Percentiles rank a stretch among this genome's conserved stretches.
Conservation (phyloP, 495 filamentous ascomycete genomes). For the Lepraria neglecta region DNA sequence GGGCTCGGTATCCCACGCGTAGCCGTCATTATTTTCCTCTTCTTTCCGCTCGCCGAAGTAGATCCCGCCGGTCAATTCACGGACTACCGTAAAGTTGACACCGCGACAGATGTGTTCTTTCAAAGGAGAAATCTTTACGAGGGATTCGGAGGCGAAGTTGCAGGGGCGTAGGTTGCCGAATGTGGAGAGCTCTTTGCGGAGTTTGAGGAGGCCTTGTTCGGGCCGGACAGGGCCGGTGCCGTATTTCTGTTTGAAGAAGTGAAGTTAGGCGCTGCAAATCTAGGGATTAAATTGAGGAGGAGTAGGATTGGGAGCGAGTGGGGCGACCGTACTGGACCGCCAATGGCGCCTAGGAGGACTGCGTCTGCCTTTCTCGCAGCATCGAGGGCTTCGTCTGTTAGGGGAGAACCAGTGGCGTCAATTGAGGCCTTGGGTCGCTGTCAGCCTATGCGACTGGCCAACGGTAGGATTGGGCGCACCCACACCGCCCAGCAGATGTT, state of each 20-base stretch:
- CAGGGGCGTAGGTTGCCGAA: conserved; percentile 98
- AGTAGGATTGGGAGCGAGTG: conserved; percentile 8
- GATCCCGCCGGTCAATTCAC: conserved; percentile 90
- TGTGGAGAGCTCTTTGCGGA: conserved; percentile 89
- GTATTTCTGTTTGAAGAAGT: conserved; percentile 83
- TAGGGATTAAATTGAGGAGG: too few relatives aligned
- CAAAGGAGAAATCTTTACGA: conserved; percentile 82
- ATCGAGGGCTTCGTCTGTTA: conserved; percentile 77
- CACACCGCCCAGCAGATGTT: conserved; percentile 91
- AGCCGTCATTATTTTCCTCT: conserved; percentile 66
- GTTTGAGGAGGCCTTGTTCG: conserved; percentile 86
- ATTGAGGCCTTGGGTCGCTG: conserved; percentile 64
- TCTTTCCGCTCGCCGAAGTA: conserved; percentile 95
- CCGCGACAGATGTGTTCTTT: conserved; percentile 81
- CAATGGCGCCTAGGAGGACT: conserved; percentile 89
- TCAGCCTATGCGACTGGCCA: not conserved
- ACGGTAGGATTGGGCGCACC: conserved; percentile 33
- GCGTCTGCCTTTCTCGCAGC: conserved; percentile 90
- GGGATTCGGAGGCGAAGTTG: conserved; percentile 86
- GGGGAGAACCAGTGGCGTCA: conserved; percentile 66
- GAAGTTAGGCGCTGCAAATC: too few relatives aligned
- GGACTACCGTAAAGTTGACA: conserved; percentile 89
- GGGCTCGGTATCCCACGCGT: conserved; percentile 80
- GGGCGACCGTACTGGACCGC: conserved; percentile 62
- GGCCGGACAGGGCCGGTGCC: conserved; percentile 83